Evolutionary conservation across 1,139 yeast species (phyloP).

Genomic region (Hanseniaspora gamundiae): DNA sequence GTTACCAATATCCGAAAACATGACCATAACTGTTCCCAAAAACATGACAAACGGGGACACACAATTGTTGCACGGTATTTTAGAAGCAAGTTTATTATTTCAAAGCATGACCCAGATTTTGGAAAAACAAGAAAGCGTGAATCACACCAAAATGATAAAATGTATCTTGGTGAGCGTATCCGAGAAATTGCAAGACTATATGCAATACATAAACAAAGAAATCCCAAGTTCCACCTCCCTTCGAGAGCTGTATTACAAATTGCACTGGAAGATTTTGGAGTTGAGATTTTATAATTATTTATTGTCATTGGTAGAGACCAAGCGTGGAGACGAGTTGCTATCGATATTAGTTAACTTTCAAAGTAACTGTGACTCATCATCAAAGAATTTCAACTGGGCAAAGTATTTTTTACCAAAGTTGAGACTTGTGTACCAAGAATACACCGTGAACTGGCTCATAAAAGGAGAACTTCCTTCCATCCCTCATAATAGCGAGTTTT

Average conservation of each 20-base stretch:
- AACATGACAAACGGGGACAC: conserved; percentile 46
- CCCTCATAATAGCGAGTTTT: conserved; percentile 43
- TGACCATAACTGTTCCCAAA: conserved; percentile 31
- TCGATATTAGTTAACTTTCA: conserved; percentile 40
- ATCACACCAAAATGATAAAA: conserved; percentile 44
- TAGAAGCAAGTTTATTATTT: conserved; percentile 68
- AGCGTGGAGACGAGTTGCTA: conserved; percentile 45
- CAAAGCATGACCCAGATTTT: conserved; percentile 30
- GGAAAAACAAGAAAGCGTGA: conserved; percentile 22
- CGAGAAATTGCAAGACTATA: conserved; percentile 41
- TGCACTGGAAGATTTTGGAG: conserved; percentile 40
- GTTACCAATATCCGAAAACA: conserved; percentile 35
- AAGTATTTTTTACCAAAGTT: conserved; percentile 35
- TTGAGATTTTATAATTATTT: conserved; percentile 45
- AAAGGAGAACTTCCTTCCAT: conserved; percentile 51
- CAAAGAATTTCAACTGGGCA: conserved; percentile 27
- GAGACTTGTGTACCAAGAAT: conserved; percentile 49
- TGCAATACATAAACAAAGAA: conserved; percentile 41
- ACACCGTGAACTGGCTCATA: conserved; percentile 55
- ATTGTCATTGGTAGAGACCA: conserved; percentile 26
- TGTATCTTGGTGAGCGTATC: conserved; percentile 52
- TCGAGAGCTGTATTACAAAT: conserved; percentile 32
- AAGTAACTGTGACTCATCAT: conserved; percentile 53
- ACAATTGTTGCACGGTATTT: conserved; percentile 41
- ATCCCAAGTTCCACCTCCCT: conserved; percentile 29